Conservation (phyloP, 148 eudicot genomes). For the Rhododendron ovatum region DNA sequence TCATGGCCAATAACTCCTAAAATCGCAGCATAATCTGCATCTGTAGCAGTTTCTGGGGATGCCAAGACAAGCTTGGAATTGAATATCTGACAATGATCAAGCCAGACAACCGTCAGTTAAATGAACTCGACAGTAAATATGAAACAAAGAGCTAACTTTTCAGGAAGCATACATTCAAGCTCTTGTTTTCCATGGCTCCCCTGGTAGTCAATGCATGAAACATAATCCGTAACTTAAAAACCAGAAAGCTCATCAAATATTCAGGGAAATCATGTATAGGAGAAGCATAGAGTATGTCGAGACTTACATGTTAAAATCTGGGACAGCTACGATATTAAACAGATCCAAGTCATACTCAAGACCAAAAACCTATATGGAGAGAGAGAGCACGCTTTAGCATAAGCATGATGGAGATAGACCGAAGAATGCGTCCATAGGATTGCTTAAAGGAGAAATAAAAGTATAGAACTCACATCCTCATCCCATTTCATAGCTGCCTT, state of each 20-base stretch:
- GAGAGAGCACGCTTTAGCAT: background rate
- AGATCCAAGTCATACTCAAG: conserved; percentile 95
- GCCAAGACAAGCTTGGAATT: conserved; percentile 98
- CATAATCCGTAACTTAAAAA: conserved; percentile 5
- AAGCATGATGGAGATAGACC: background rate
- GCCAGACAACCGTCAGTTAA: conserved; percentile 9
- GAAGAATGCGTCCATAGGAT: background rate
- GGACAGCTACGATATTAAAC: conserved; percentile 94
- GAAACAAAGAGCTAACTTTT: conserved; percentile 3
- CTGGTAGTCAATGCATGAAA: conserved; percentile 39
- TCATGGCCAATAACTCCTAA: conserved; percentile 98
- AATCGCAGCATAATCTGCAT: conserved; percentile 93
- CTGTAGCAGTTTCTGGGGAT: conserved; percentile 97
- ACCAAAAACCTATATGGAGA: conserved; percentile 68
- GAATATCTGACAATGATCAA: conserved; percentile 59
- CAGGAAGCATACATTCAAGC: conserved; percentile 69
- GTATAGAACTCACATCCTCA: conserved; percentile 66
- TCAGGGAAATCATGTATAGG: background rate
- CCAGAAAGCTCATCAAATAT: background rate
- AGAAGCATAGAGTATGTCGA: background rate
- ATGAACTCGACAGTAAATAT: background rate
- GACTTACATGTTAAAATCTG: conserved; percentile 96
- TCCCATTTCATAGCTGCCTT: conserved; percentile 99
- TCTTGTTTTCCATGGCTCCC: conserved; percentile 99
- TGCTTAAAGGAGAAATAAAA: background rate